These are phyloP conservation scores for Roridomyces roridus DNA, from an alignment of 768 basidiomycete genomes.

Conservation along the genomic window DNA sequence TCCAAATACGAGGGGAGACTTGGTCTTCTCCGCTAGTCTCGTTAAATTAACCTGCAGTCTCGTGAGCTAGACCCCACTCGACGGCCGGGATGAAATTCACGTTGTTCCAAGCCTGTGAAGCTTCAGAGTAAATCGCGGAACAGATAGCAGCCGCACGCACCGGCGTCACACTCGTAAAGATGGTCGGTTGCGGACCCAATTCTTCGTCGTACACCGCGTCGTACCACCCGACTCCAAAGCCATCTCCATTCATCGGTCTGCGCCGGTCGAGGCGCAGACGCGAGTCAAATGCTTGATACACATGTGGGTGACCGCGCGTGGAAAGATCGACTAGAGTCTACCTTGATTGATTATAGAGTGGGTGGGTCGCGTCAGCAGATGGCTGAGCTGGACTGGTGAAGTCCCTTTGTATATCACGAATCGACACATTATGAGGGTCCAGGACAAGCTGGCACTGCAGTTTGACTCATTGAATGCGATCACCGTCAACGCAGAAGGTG, in stretches of 20 bases:
- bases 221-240: slow-evolving; percentile 98
- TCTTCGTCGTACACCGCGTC: slow-evolving; percentile 86
- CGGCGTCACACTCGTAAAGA: slow-evolving; percentile 95
- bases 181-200: slow-evolving; percentile 86
- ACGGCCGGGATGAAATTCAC: too few relatives aligned
- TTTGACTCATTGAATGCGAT: slow-evolving; percentile 3
- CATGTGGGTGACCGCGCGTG: neutral
- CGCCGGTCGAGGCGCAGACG: slow-evolving; percentile 82
- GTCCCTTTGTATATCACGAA: slow-evolving; percentile 97
- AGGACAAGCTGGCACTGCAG: neutral
- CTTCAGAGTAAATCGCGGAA: neutral
- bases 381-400: slow-evolving; percentile 89
- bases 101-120: slow-evolving; percentile 90
- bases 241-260: slow-evolving; percentile 93
- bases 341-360: slow-evolving; percentile 88
- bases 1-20: slow-evolving; percentile 92
- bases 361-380: slow-evolving; percentile 91
- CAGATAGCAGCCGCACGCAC: too few relatives aligned
- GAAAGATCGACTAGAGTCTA: neutral
- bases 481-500: slow-evolving; percentile 14
- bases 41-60: slow-evolving; percentile 90
- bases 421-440: slow-evolving; percentile 67
- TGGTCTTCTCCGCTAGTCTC: slow-evolving; percentile 96
- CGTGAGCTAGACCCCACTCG: too few relatives aligned
- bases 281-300: slow-evolving; percentile 87